phyloP scores from a whole-genome alignment of 2,329 filamentous ascomycete genomes.

The Monosporascus cannonballus region DNA sequence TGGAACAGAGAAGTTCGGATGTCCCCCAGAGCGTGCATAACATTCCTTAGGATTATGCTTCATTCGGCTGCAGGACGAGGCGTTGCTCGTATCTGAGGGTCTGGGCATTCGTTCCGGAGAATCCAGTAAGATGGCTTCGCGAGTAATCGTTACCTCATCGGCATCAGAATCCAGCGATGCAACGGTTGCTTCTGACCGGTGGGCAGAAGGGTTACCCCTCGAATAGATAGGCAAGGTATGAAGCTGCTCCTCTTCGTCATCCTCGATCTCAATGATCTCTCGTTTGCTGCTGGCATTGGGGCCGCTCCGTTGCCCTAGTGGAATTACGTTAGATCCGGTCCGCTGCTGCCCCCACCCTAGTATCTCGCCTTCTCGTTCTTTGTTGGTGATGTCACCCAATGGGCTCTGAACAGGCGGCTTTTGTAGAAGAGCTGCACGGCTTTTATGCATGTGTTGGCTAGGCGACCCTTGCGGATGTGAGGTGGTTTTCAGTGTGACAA shows the following conservation, averaged over 20 bases:
- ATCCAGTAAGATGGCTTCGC: constrained; percentile 2
- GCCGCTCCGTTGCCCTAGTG: constrained; percentile 6
- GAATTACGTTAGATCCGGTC: constrained; percentile 10
- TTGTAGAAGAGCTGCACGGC: constrained; percentile 1
- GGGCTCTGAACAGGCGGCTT: not conserved
- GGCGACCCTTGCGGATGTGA: not conserved
- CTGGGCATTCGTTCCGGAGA: not conserved
- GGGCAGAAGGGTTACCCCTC: not conserved
- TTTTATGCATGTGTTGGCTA: not conserved
- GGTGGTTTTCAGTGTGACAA: not conserved
- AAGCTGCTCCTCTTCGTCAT: not conserved
- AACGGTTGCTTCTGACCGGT: not conserved
- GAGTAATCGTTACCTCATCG: constrained; percentile 3
- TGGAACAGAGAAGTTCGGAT: not conserved
- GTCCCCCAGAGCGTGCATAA: not conserved
- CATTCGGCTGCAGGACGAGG: not conserved
- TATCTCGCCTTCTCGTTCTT: not conserved
- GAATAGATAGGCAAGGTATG: not conserved
- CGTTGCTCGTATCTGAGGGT: not conserved
- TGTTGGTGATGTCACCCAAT: not conserved
- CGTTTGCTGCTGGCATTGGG: not conserved
- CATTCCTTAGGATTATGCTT: not conserved
- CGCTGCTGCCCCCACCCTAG: constrained; percentile 1
- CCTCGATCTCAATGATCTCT: constrained; percentile 1
- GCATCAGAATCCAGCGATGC: not conserved